Evolutionary conservation across 257 asterid genomes (phyloP), one percentile per base, ranked within the genome.

Genomic region (Scutellaria galericulata): DNA sequence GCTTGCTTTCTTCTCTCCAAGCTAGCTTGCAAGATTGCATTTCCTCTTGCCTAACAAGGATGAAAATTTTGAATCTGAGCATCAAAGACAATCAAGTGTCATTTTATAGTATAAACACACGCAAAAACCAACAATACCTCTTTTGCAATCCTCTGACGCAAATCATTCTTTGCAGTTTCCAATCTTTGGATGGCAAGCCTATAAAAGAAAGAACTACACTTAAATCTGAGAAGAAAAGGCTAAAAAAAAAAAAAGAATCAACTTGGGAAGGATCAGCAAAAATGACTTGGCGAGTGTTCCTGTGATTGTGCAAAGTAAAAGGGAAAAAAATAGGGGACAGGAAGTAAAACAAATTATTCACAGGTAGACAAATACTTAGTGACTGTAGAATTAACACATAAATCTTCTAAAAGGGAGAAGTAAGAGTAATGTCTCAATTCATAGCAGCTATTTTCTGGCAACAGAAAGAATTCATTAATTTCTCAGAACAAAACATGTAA

Each of bases 1-100:
- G 97, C 97, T 83, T 90, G 97, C 81, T 92, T 92, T 85, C 98
- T 80, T 79, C 97, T 87, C 83, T 92, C 97, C 86, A 92, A 83
- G 84, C 98, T 92, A 73, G 98, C 97, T 84, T 92, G 97, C 83
- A 92, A 78, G 74, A 92, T 92, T 50, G 97, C 98, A 80, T 92
- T 92, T 74, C 96, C 97, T 82, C 93, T 90, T 65, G 97, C 96
- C 98, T 92, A 68, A 72, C 46, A 78, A 47, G 67, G 59, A 67
- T 39, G 60, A 73, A 75, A 60, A 60, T 51, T 40, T 57, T 46
- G 44, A 22, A 68, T 66, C 11, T 14, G 37, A 61, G 72, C 12
- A 75, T 75, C 73, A 65, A 74, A 70, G 75, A 75, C 61, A 24
- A 57, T 5, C 39, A 14, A n/a, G 56, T 27, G 53, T 66, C 51